Evolutionary conservation across 2,329 filamentous ascomycete genomes (phyloP), one percentile per base, ranked within the genome.

Genomic region (Stenocarpella maydis): DNA sequence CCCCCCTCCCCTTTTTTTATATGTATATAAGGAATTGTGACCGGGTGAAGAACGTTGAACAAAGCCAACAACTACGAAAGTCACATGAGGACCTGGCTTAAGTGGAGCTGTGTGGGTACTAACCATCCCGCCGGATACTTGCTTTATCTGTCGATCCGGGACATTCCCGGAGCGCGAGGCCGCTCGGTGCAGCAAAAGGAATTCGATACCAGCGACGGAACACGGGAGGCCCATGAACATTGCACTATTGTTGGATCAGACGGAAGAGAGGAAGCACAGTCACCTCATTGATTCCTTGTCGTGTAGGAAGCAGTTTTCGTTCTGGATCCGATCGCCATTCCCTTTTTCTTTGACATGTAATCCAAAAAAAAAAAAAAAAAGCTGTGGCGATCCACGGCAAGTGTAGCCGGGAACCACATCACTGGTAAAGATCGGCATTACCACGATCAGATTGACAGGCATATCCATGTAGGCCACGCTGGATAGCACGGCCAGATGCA

Each of bases 351-450:
- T n/a, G n/a, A n/a, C n/a, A n/a, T n/a, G n/a, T n/a, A n/a, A n/a
- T n/a, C n/a, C n/a, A n/a, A n/a, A n/a, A n/a, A n/a, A n/a, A n/a
- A n/a, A n/a, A n/a, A n/a, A n/a, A n/a, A n/a, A n/a, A n/a, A n/a
- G n/a, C n/a, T n/a, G n/a, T n/a, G n/a, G n/a, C 41, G 28, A 24
- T 31, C 47, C 41, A 12, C 3, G 47, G 4, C 37, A 19, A 28
- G n/a, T 1, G 41, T 31, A 24, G 28, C n/a, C 19, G 28, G 12
- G 58, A 14, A 10, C 58, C 58, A 34, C 58, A 12, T 17, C 1
- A 15, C 2, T 47, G 26, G 45, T 61, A 19, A 37, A 34, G 58
- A 47, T 61, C 41, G 58, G 58, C 41, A 61, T 34, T 61, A 31
- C 26, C 54, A 26, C 14, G 54, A 17, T 26, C 8, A 15, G 7